Evolutionary conservation across 1,284 basidiomycete genomes (phyloP).

Genomic region (Apiotrichum montevideense): DNA sequence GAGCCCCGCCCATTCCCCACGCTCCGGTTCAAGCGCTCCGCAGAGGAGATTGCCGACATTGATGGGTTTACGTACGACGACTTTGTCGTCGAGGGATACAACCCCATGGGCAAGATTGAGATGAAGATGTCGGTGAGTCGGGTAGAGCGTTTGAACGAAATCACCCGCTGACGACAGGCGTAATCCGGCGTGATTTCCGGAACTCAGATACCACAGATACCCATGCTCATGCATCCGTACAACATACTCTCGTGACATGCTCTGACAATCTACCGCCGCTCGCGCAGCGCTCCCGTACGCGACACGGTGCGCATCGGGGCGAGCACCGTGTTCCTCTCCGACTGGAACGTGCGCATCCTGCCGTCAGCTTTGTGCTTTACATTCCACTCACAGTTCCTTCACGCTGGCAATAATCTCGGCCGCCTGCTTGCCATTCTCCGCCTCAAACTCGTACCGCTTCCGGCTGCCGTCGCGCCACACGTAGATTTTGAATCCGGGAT

Average conservation of each 20-base stretch:
- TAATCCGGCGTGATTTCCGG: not conserved
- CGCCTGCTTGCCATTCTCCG: slow-evolving; percentile 74
- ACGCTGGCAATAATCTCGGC: slow-evolving; percentile 42
- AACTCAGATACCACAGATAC: no score
- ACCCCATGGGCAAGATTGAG: slow-evolving; percentile 74
- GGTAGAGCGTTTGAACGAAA: not conserved
- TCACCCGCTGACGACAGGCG: not conserved
- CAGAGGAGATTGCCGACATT: slow-evolving; percentile 56
- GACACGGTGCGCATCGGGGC: slow-evolving; percentile 20
- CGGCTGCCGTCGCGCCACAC: slow-evolving; percentile 61
- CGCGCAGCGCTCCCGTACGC: not conserved
- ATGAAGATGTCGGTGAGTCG: slow-evolving; percentile 92
- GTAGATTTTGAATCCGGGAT: slow-evolving; percentile 69
- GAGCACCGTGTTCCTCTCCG: slow-evolving; percentile 3
- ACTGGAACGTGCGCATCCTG: slow-evolving; percentile 3
- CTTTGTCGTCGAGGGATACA: slow-evolving; percentile 79
- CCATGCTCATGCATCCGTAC: no score
- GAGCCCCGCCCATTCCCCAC: slow-evolving; percentile 79
- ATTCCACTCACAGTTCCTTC: slow-evolving; percentile 29
- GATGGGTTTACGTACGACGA: slow-evolving; percentile 79
- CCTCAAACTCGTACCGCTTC: slow-evolving; percentile 97
- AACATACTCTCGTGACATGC: no score
- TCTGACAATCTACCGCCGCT: no score
- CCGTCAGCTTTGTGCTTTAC: not conserved
- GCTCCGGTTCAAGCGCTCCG: slow-evolving; percentile 61